Conservation (phyloP, 306 rosid species). For the Canavalia gladiata region DNA sequence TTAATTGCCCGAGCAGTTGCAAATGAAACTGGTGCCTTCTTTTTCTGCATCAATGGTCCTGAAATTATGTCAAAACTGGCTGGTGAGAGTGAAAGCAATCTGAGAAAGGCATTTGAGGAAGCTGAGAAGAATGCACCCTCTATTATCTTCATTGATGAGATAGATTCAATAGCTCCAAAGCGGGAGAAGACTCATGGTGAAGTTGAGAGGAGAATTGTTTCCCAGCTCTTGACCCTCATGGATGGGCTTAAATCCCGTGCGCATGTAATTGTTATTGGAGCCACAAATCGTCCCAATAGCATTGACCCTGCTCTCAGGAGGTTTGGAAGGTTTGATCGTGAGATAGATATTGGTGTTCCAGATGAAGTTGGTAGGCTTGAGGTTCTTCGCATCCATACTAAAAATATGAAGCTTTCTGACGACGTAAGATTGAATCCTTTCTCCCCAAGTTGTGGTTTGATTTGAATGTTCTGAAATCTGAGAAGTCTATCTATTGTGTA, state of each 20-base stretch:
- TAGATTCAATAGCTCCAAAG: conserved; percentile 98
- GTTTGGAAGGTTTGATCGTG: conserved; percentile 98
- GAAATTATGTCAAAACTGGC: conserved; percentile 97
- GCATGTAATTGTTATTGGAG: conserved; percentile 96
- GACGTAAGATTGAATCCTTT: conserved; percentile 64
- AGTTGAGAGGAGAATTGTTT: conserved; percentile 97
- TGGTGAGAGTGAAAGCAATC: conserved; percentile 98
- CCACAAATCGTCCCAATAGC: conserved; percentile 96
- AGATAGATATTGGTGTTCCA: conserved; percentile 96
- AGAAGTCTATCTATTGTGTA: conserved; percentile 1
- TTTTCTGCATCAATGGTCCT: conserved; percentile 97
- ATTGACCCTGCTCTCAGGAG: conserved; percentile 98
- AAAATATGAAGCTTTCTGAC: conserved; percentile 96
- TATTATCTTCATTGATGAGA: conserved; percentile 92
- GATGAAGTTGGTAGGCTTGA: conserved; percentile 97
- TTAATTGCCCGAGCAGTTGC: conserved; percentile 95
- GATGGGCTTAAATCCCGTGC: conserved; percentile 96
- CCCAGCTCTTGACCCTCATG: conserved; percentile 97
- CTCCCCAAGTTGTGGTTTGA: conserved; percentile 6
- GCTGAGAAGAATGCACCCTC: conserved; percentile 99
- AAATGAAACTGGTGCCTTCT: conserved; percentile 98
- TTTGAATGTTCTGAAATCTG: conserved; percentile 12
- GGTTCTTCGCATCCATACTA: conserved; percentile 96
- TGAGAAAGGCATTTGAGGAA: conserved; percentile 98
- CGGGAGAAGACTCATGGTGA: conserved; percentile 97